Conservation (phyloP, 2,329 filamentous ascomycete species). For the Stemphylium vesicarium region DNA sequence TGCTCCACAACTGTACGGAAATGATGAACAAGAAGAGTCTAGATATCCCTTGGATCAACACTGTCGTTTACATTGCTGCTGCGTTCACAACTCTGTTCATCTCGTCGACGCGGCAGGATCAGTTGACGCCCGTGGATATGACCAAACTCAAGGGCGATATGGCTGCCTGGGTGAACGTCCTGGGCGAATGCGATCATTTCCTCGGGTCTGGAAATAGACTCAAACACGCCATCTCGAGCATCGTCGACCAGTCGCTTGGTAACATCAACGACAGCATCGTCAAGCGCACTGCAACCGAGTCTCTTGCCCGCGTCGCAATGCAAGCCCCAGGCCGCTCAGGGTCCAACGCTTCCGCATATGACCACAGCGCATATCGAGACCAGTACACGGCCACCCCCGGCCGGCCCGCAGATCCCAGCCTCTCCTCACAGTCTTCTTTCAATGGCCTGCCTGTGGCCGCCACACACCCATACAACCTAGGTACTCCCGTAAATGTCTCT, state of each 20-base stretch:
- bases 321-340: conserved; percentile 34
- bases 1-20: conserved; percentile 66
- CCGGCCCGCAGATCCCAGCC: conserved; percentile 27
- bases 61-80: conserved; percentile 73
- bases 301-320: conserved; percentile 48
- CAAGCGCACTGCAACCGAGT: conserved; percentile 53
- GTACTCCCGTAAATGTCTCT: conserved; percentile 26
- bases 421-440: conserved; percentile 32
- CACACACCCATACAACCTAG: conserved; percentile 36
- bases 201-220: conserved; percentile 60
- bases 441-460: conserved; percentile 17
- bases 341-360: conserved; percentile 27
- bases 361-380: conserved; percentile 31
- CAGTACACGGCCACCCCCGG: conserved; percentile 29
- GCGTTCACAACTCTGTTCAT: conserved; percentile 76
- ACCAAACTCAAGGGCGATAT: conserved; percentile 69
- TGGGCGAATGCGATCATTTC: conserved; percentile 70
- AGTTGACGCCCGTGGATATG: conserved; percentile 65
- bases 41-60: conserved; percentile 80
- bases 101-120: conserved; percentile 69
- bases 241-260: conserved; percentile 57
- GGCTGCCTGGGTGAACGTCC: conserved; percentile 70
- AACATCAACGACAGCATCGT: conserved; percentile 55
- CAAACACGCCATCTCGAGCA: conserved; percentile 55
- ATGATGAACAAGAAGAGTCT: conserved; percentile 70